Conservation (phyloP, 805 yeast species). For the Candida krabiensis region DNA sequence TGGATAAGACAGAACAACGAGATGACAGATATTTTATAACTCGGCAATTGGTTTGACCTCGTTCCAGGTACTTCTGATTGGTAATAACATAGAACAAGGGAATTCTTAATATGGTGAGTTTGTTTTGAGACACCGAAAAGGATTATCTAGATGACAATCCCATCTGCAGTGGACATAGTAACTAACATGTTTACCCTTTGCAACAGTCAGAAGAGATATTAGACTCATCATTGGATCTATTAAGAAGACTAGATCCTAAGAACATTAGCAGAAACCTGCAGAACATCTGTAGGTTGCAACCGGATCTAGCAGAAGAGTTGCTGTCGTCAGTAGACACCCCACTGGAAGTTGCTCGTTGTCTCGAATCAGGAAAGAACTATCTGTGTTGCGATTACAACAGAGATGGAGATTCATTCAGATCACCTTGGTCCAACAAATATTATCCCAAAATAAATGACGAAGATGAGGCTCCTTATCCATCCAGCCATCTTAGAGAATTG, state of each 20-base stretch:
- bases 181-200: too few relatives aligned
- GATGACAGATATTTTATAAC: too few relatives aligned
- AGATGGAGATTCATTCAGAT: slow-evolving; percentile 88
- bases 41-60: too few relatives aligned
- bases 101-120: too few relatives aligned
- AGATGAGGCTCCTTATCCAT: slow-evolving; percentile 73
- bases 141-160: too few relatives aligned
- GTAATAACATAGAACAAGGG: too few relatives aligned
- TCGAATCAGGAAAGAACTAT: slow-evolving; percentile 59
- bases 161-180: too few relatives aligned
- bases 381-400: slow-evolving; percentile 92
- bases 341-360: slow-evolving; percentile 52
- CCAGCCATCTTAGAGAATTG: slow-evolving; percentile 61
- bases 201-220: slow-evolving; percentile 46
- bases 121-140: too few relatives aligned
- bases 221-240: slow-evolving; percentile 77
- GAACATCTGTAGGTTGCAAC: slow-evolving; percentile 52
- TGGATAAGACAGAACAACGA: too few relatives aligned
- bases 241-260: slow-evolving; percentile 74
- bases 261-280: slow-evolving; percentile 45
- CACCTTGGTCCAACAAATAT: slow-evolving; percentile 87
- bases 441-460: slow-evolving; percentile 52
- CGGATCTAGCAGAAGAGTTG: slow-evolving; percentile 82
- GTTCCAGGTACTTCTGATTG: too few relatives aligned
- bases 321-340: slow-evolving; percentile 88